phyloP scores from a whole-genome alignment of 1,139 yeast genomes.

The Yamadazyma dushanensis region DNA sequence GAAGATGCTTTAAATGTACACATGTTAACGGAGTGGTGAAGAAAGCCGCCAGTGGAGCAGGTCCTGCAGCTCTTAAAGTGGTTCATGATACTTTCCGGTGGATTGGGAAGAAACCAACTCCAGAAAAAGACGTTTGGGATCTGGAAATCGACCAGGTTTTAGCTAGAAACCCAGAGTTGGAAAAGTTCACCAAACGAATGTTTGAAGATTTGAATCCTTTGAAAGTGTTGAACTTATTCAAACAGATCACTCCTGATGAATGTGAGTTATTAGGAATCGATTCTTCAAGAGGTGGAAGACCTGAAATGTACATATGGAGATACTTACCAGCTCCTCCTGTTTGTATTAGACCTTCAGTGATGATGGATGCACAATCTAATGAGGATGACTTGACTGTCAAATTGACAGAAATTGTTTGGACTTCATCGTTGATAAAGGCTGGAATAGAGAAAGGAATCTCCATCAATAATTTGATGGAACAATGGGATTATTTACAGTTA shows the following conservation, averaged over 20 bases:
- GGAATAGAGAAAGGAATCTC: slow-evolving; percentile 95
- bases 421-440: slow-evolving; percentile 86
- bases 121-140: slow-evolving; percentile 86
- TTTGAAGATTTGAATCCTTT: slow-evolving; percentile 94
- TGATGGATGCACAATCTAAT: slow-evolving; percentile 91
- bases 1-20: slow-evolving; percentile 86
- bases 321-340: slow-evolving; percentile 99
- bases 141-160: slow-evolving; percentile 76
- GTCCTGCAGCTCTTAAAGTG: slow-evolving; percentile 90
- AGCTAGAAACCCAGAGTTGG: slow-evolving; percentile 78
- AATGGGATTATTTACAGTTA: slow-evolving; percentile 95
- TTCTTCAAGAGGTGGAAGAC: slow-evolving; percentile 84
- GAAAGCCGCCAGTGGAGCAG: slow-evolving; percentile 90
- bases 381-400: slow-evolving; percentile 98
- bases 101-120: slow-evolving; percentile 87
- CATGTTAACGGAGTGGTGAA: slow-evolving; percentile 95
- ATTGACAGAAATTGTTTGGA: slow-evolving; percentile 95
- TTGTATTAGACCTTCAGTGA: slow-evolving; percentile 95
- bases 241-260: slow-evolving; percentile 80
- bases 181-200: slow-evolving; percentile 81
- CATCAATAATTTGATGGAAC: slow-evolving; percentile 91
- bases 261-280: slow-evolving; percentile 93
- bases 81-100: slow-evolving; percentile 96
- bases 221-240: slow-evolving; percentile 82
- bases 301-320: slow-evolving; percentile 96